phyloP scores from a whole-genome alignment of 352 stramenopile species.

The Plasmopara halstedii region DNA sequence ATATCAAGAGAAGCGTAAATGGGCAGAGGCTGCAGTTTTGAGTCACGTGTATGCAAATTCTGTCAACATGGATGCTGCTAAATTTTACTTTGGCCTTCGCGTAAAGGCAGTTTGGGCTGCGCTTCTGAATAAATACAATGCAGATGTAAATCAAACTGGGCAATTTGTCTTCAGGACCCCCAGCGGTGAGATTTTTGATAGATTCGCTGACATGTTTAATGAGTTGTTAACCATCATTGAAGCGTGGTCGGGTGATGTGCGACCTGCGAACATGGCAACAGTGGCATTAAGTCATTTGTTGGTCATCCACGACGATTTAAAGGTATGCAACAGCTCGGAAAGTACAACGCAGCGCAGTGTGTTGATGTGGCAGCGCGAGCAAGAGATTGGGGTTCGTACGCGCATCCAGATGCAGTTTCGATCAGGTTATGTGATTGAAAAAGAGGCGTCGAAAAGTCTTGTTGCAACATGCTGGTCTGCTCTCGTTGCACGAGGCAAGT shows the following conservation, averaged over 20 bases:
- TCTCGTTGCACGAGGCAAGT: constrained; percentile 43
- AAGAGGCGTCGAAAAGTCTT: not conserved
- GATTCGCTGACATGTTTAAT: constrained; percentile 31
- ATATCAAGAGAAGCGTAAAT: constrained; percentile 24
- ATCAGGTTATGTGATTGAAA: constrained; percentile 4
- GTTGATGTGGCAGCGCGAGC: constrained; percentile 33
- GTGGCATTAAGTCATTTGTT: constrained; percentile 38
- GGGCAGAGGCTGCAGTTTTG: constrained; percentile 36
- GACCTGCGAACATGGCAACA: constrained; percentile 23
- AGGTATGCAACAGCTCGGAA: not conserved
- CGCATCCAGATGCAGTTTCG: constrained; percentile 36
- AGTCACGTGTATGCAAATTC: constrained; percentile 21
- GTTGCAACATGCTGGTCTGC: constrained; percentile 25
- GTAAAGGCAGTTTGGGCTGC: constrained; percentile 42
- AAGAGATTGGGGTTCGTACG: constrained; percentile 20
- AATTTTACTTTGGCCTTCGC: constrained; percentile 40
- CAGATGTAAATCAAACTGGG: constrained; percentile 1
- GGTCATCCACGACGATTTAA: constrained; percentile 10
- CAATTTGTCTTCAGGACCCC: constrained; percentile 21
- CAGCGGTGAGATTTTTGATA: constrained; percentile 15
- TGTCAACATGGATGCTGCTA: not conserved
- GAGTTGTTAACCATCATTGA: constrained; percentile 28
- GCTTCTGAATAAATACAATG: constrained; percentile 12
- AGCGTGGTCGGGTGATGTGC: constrained; percentile 2
- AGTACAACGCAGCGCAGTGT: constrained; percentile 1